These are phyloP conservation scores for Penicillium nordicum DNA, from an alignment of 2,329 filamentous ascomycete genomes.

Conservation along the genomic window DNA sequence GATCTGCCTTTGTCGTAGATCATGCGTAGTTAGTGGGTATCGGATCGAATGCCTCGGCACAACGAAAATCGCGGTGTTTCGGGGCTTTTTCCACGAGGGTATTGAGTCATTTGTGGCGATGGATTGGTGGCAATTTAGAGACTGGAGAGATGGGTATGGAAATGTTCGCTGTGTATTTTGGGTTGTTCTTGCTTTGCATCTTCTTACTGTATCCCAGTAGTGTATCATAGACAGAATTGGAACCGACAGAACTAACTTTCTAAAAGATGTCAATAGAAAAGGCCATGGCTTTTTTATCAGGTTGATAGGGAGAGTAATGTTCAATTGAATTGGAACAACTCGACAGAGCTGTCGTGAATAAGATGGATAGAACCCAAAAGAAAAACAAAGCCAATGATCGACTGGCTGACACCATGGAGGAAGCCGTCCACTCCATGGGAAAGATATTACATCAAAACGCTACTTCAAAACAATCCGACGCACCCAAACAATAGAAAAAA, in stretches of 20 bases:
- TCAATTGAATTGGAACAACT: conserved; percentile 1
- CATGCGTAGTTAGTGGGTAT: conserved; percentile 5
- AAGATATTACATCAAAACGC: conserved; percentile 23
- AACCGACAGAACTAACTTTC: neutral
- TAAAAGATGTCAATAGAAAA: neutral
- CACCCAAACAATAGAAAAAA: conserved; percentile 1
- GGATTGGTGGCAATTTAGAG: neutral
- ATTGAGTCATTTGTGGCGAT: neutral
- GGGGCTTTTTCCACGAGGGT: neutral
- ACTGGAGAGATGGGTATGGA: neutral
- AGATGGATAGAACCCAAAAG: neutral
- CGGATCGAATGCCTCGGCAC: neutral
- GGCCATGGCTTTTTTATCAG: no score
- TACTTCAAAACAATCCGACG: conserved; percentile 7
- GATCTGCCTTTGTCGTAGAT: conserved; percentile 2
- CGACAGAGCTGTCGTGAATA: neutral
- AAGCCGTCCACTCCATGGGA: conserved; percentile 1
- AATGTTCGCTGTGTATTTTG: neutral
- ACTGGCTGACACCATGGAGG: conserved; percentile 1
- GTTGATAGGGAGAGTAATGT: neutral
- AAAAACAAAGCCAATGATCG: neutral
- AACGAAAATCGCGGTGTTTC: neutral
- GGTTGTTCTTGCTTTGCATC: neutral
- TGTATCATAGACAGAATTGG: neutral
- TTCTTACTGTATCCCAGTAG: no score